These are phyloP conservation scores for Termitomyces sp. DNA, from an alignment of 768 basidiomycete species.

Conservation along the genomic window DNA sequence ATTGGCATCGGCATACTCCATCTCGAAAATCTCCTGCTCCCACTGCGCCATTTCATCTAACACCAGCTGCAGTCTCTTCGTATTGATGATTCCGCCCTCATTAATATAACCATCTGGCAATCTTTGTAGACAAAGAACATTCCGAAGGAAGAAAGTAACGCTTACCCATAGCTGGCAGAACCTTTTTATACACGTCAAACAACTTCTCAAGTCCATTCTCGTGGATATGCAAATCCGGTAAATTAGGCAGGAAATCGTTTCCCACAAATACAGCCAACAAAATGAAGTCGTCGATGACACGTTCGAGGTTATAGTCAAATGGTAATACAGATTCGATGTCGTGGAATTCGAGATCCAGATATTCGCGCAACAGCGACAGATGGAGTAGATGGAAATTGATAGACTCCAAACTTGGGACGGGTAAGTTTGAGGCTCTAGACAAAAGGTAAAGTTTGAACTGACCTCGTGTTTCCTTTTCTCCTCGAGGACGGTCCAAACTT, in stretches of 20 bases:
- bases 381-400: constrained; percentile 95
- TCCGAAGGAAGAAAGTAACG: background rate
- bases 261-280: constrained; percentile 95
- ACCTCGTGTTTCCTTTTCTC: constrained; percentile 63
- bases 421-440: background rate
- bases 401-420: constrained; percentile 48
- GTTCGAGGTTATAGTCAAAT: constrained; percentile 86
- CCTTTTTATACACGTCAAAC: constrained; percentile 94
- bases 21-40: constrained; percentile 89
- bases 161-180: constrained; percentile 70
- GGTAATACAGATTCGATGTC: constrained; percentile 59
- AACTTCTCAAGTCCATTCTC: constrained; percentile 91
- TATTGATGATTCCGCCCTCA: constrained; percentile 79
- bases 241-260: constrained; percentile 94
- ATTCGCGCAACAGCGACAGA: constrained; percentile 91
- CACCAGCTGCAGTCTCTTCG: constrained; percentile 75
- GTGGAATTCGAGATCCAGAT: constrained; percentile 92
- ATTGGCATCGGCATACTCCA: constrained; percentile 81
- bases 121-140: background rate
- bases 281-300: constrained; percentile 97
- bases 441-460: constrained; percentile 3
- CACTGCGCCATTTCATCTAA: constrained; percentile 84
- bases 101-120: constrained; percentile 85
- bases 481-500: constrained; percentile 83
- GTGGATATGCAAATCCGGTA: constrained; percentile 96